Evolutionary conservation across 495 filamentous ascomycete genomes (phyloP).

Genomic region (Hypoxylon crocopeplum): DNA sequence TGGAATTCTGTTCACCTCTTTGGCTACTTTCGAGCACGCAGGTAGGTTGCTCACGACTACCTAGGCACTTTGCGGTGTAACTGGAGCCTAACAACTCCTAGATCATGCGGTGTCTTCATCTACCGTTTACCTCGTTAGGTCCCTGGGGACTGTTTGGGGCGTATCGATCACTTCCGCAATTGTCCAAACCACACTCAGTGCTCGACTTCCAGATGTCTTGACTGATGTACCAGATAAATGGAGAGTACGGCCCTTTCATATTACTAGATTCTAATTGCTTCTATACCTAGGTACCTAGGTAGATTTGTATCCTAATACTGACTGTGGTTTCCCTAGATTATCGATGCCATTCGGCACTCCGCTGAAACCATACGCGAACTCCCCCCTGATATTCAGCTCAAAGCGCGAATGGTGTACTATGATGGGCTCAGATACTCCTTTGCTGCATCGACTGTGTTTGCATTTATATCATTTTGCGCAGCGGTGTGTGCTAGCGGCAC

Average conservation of each 20-base stretch:
- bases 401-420: constrained; percentile 65
- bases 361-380: constrained; percentile 60
- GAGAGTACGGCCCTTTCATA: constrained; percentile 62
- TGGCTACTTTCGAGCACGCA: constrained; percentile 67
- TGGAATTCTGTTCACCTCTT: constrained; percentile 65
- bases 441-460: constrained; percentile 59
- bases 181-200: constrained; percentile 67
- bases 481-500: constrained; percentile 59
- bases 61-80: too few species aligned
- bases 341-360: constrained; percentile 68
- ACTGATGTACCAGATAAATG: constrained; percentile 69
- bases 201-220: constrained; percentile 63
- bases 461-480: constrained; percentile 56
- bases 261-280: constrained; percentile 5
- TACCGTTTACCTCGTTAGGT: constrained; percentile 68
- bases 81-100: constrained; percentile 21
- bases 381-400: constrained; percentile 64
- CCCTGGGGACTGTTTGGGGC: constrained; percentile 68
- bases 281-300: too few species aligned
- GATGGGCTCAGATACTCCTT: constrained; percentile 63
- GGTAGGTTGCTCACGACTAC: constrained; percentile 52
- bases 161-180: constrained; percentile 68
- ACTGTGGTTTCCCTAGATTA: constrained; percentile 49
- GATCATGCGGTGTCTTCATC: constrained; percentile 71
- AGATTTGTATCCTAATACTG: constrained; percentile 1